These are phyloP conservation scores for Plasmodium billcollinsi DNA, from an alignment of 169 alveolate species.

Conservation along the genomic window DNA sequence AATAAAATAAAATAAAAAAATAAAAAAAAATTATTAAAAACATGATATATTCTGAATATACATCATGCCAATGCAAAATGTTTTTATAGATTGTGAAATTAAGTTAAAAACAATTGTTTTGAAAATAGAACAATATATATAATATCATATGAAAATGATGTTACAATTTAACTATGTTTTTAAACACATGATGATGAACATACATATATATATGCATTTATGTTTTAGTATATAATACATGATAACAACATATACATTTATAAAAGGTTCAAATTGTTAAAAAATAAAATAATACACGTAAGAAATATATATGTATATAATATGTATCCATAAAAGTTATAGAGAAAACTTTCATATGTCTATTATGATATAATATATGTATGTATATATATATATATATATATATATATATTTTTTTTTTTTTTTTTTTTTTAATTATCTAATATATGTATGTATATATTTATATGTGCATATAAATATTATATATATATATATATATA, in stretches of 20 bases:
- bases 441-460: not conserved
- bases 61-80: constrained; percentile 24
- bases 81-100: constrained; percentile 37
- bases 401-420: constrained; percentile 18
- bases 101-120: constrained; percentile 42
- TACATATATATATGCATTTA: constrained; percentile 22
- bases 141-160: constrained; percentile 4
- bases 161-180: constrained; percentile 49
- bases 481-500: constrained; percentile 1
- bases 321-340: constrained; percentile 22
- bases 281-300: constrained; percentile 6
- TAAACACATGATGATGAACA: constrained; percentile 46
- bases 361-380: not conserved
- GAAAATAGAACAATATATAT: not conserved
- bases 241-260: constrained; percentile 20
- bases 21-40: constrained; percentile 12
- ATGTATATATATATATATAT: too few relatives aligned
- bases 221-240: constrained; percentile 32
- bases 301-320: constrained; percentile 19
- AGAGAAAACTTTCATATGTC: constrained; percentile 24
- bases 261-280: constrained; percentile 5
- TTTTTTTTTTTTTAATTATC: constrained; percentile 28
- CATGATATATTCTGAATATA: constrained; percentile 66
- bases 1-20: constrained; percentile 12
- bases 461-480: too few relatives aligned